Percentiles rank a stretch among this genome's conserved stretches.
These are phyloP conservation scores for Paraphoma sp. DNA, from an alignment of 2,329 filamentous ascomycete genomes.

Conservation along the genomic window DNA sequence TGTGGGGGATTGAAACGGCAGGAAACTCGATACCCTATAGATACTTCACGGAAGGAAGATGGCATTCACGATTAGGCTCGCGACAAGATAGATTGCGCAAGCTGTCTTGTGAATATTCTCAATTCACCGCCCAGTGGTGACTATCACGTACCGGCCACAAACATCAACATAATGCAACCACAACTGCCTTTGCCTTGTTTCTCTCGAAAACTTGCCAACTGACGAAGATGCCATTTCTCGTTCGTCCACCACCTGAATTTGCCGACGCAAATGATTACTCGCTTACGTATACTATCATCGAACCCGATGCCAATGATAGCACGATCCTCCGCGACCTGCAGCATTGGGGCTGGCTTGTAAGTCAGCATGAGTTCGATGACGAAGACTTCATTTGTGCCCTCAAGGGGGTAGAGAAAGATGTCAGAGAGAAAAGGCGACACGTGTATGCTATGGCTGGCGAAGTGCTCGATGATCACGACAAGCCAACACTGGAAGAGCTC, in stretches of 20 bases:
- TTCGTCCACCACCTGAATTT: slow-evolving; percentile 2
- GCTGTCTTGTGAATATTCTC: no score
- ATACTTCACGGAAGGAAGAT: slow-evolving; percentile 10
- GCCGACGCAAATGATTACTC: neutral
- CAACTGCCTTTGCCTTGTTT: neutral
- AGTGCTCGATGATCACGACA: neutral
- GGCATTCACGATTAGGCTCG: neutral
- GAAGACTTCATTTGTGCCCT: neutral
- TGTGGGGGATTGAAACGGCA: neutral
- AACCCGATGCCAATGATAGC: neutral
- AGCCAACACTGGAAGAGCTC: slow-evolving; percentile 3
- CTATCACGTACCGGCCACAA: neutral
- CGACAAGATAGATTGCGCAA: no score
- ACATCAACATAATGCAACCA: neutral
- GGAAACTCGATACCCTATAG: slow-evolving; percentile 15
- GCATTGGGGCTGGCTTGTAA: slow-evolving; percentile 8
- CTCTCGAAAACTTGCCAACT: neutral
- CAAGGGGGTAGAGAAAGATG: neutral
- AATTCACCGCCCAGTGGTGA: neutral
- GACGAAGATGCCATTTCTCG: slow-evolving; percentile 8
- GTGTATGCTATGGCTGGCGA: slow-evolving; percentile 4
- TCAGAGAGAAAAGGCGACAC: neutral
- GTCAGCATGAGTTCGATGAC: slow-evolving; percentile 2
- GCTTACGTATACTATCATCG: neutral
- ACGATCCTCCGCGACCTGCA: slow-evolving; percentile 2